These are phyloP conservation scores for Escovopsis sp. DNA, from an alignment of 2,329 filamentous ascomycete species.

Conservation along the genomic window DNA sequence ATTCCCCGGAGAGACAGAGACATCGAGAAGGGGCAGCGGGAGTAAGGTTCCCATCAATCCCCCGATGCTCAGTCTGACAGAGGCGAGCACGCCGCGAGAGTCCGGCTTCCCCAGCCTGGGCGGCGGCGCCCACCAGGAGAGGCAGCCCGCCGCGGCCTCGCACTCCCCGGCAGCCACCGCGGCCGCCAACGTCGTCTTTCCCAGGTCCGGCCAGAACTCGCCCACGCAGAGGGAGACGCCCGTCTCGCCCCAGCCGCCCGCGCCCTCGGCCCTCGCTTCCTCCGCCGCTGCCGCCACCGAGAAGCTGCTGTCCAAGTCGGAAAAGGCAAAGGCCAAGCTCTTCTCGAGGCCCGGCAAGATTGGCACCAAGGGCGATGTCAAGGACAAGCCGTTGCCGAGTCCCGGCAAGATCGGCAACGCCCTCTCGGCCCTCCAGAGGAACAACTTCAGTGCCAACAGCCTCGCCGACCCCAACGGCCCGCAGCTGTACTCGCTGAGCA, in stretches of 20 bases:
- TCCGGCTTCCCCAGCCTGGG: slow-evolving; percentile 32
- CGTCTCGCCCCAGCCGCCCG: slow-evolving; percentile 19
- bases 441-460: slow-evolving; percentile 58
- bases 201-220: slow-evolving; percentile 43
- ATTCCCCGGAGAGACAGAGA: slow-evolving; percentile 31
- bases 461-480: slow-evolving; percentile 45
- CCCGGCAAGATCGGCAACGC: slow-evolving; percentile 57
- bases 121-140: slow-evolving; percentile 42
- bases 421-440: slow-evolving; percentile 48
- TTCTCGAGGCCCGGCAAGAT: slow-evolving; percentile 69
- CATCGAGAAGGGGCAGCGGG: slow-evolving; percentile 28
- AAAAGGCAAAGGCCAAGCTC: slow-evolving; percentile 68
- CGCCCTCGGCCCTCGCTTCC: slow-evolving; percentile 22
- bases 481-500: slow-evolving; percentile 59
- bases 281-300: slow-evolving; percentile 30
- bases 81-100: slow-evolving; percentile 47
- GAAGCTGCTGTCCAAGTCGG: slow-evolving; percentile 40
- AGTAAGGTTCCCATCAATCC: slow-evolving; percentile 41
- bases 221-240: slow-evolving; percentile 24
- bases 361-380: slow-evolving; percentile 51
- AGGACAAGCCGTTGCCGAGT: slow-evolving; percentile 54
- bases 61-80: slow-evolving; percentile 48
- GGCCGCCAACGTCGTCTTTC: slow-evolving; percentile 59
- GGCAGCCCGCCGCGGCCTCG: slow-evolving; percentile 30
- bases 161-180: slow-evolving; percentile 49